Conservation (phyloP, 2,329 filamentous ascomycete species). For the Aureobasidium sp. region DNA sequence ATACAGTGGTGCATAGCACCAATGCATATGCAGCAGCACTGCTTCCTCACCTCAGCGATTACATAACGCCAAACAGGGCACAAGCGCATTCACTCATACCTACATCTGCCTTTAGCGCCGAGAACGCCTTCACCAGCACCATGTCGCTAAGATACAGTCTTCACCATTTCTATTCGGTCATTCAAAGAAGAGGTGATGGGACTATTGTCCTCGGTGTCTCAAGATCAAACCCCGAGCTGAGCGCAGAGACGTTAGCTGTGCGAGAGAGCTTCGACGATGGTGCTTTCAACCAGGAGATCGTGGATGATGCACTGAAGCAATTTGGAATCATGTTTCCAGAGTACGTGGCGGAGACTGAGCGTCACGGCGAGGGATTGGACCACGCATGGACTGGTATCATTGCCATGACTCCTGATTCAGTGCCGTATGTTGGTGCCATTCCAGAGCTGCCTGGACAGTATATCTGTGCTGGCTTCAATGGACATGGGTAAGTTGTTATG, state of each 20-base stretch:
- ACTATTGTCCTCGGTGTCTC: constrained; percentile 40
- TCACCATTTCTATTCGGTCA: constrained; percentile 45
- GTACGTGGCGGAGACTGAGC: constrained; percentile 7
- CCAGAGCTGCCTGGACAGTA: constrained; percentile 39
- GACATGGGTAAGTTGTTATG: constrained; percentile 31
- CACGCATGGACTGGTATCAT: constrained; percentile 45
- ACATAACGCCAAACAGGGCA: constrained; percentile 38
- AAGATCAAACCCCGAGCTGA: constrained; percentile 33
- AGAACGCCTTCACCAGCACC: constrained; percentile 33
- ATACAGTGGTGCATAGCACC: constrained; percentile 35
- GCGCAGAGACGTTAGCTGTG: constrained; percentile 19
- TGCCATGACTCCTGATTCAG: constrained; percentile 40
- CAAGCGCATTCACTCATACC: constrained; percentile 42
- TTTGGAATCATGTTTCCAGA: constrained; percentile 33
- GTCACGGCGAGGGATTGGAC: constrained; percentile 40
- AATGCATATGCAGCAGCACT: constrained; percentile 36
- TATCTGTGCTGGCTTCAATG: constrained; percentile 46
- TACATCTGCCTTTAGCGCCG: constrained; percentile 30
- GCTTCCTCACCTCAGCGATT: constrained; percentile 30
- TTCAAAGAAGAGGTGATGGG: constrained; percentile 39
- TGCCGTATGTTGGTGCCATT: constrained; percentile 41
- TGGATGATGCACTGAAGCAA: constrained; percentile 31
- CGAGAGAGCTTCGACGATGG: constrained; percentile 36
- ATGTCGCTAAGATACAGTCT: constrained; percentile 42
- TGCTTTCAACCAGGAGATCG: constrained; percentile 35